phyloP scores from a whole-genome alignment of 140 eudicot species.

The Anethum foeniculum region DNA sequence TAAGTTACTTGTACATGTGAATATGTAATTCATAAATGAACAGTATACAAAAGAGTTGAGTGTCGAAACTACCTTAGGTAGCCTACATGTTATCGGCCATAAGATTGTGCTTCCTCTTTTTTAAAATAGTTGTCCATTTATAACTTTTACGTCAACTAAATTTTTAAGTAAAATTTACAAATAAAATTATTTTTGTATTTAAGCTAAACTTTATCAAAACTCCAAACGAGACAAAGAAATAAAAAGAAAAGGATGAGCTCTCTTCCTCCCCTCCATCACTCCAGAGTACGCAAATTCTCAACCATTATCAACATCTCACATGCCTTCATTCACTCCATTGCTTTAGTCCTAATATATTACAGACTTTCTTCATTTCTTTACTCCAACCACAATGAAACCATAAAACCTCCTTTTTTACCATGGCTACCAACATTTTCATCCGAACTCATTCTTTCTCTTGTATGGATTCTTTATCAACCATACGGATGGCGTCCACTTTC shows the following conservation, averaged over 20 bases:
- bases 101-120: too few species aligned
- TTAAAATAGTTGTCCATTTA: too few species aligned
- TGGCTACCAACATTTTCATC: constrained; percentile 12
- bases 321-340: constrained; percentile 19
- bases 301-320: constrained; percentile 21
- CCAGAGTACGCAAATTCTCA: constrained; percentile 6
- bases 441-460: constrained; percentile 23
- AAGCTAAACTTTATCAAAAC: not conserved
- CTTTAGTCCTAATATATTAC: constrained; percentile 15
- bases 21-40: too few species aligned
- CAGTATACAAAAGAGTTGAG: too few species aligned
- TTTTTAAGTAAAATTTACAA: too few species aligned
- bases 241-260: not conserved
- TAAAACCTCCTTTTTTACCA: not conserved
- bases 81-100: too few species aligned
- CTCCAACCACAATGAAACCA: not conserved
- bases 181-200: too few species aligned
- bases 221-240: not conserved
- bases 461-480: constrained; percentile 26
- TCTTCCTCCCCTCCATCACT: constrained; percentile 21
- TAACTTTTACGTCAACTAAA: too few species aligned
- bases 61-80: too few species aligned
- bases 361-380: constrained; percentile 13
- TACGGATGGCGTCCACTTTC: constrained; percentile 25
- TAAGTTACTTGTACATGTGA: too few species aligned